Base-by-base conservation (phyloP, 2,329 filamentous ascomycete genomes). In the Fusarium udum region DNA sequence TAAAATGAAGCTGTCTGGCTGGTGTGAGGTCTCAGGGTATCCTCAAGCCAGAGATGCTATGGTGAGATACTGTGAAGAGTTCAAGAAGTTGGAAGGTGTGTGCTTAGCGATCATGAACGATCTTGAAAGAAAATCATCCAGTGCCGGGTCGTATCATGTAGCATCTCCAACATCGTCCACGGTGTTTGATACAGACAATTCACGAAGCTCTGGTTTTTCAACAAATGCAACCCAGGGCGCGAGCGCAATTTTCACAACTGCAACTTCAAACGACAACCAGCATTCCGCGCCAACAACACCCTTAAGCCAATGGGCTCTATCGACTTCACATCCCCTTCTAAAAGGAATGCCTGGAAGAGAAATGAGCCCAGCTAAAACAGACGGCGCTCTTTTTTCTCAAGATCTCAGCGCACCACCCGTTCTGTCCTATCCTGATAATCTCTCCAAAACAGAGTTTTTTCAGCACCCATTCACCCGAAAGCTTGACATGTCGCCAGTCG, bases 261-360 rank as follows among this genome's bases (percentile, higher is more conserved):
- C 61, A 42, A 52, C 49, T 24, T 67, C 69, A 12, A 56, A 64
- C 22, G 60, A 48, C 26, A 45, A 58, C 28, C 58, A 58, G 48
- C 26, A 59, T 14, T 56, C 64, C 11, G 28, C 46, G 36, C 42
- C 62, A 40, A 43, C 26, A 11, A 51, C 57, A 11, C 55, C 53
- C 9, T 53, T 26, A 7, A 55, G 53, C 7, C 37, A 57, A 8
- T 64, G 71, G 4, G 62, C 65, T 1, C 66, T 71, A 28, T 56
- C 72, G 9, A 66, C 71, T 13, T 76, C 75, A 1, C 76, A 79
- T 37, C 95, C 83, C 87, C 77, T 84, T 0, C 77, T 84, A 15
- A 77, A 70, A 56, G 82, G 83, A 11, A 79, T 82, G 62, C 82
- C 83, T 2, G 83, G 83, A 5, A 78, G 82, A 59, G 83, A 84